A percentile compares a stretch with the other conserved stretches of the same genome.
These are phyloP conservation scores for Nicotiana benthamiana DNA, from an alignment of 257 asterid genomes.

Conservation along the genomic window DNA sequence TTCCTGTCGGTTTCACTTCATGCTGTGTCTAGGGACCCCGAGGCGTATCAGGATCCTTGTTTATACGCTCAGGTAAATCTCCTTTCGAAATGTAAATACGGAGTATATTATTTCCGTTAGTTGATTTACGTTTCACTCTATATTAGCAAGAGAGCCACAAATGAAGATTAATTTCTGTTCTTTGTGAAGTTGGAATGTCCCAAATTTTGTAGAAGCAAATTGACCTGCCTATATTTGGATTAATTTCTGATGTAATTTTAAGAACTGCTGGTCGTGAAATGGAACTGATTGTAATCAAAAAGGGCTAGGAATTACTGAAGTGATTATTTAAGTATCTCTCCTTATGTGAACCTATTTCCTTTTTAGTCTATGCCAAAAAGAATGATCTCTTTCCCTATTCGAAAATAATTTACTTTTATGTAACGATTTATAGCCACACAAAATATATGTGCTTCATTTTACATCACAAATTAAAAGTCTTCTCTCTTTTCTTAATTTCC, in stretches of 20 bases:
- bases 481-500: no score
- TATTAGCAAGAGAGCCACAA: background rate
- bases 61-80: constrained; percentile 68
- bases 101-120: background rate
- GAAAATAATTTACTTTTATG: no score
- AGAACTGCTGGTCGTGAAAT: background rate
- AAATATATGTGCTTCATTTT: no score
- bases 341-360: background rate
- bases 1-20: constrained; percentile 71
- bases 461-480: no score
- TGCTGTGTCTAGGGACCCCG: constrained; percentile 89
- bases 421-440: no score
- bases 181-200: background rate
- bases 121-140: background rate
- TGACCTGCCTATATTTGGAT: background rate
- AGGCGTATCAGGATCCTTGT: constrained; percentile 78
- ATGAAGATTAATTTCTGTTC: background rate
- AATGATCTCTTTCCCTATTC: no score
- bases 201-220: background rate
- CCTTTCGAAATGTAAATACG: background rate
- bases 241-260: background rate
- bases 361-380: no score
- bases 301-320: background rate
- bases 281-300: background rate
- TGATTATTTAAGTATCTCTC: background rate